Percentiles rank a stretch among this genome's conserved stretches.
Evolutionary conservation across 306 rosid species (phyloP).

Genomic region (peach (Prunus persica)): Prunus_persica_NCBIv2 NC_034015.1:13370501-13371000

Average conservation of each 20-base stretch:
- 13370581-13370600: too few species aligned
- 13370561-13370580: too few species aligned
- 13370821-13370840: too few species aligned
- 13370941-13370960: background rate
- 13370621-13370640: background rate
- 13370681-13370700: background rate
- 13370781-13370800: too few species aligned
- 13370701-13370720: background rate
- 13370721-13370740: too few species aligned
- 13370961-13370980: constrained; percentile 11
- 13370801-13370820: too few species aligned
- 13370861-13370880: background rate
- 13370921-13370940: background rate
- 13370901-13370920: constrained; percentile 21
- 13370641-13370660: background rate
- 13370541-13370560: background rate
- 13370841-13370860: background rate
- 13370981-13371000: constrained; percentile 3
- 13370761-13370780: too few species aligned
- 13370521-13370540: background rate
- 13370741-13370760: background rate
- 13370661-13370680: accelerated
- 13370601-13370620: background rate
- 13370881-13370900: constrained; percentile 24
- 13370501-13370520: background rate